Evolutionary conservation across 768 basidiomycete genomes (phyloP).

Genomic region (Termitomyces sp.): DNA sequence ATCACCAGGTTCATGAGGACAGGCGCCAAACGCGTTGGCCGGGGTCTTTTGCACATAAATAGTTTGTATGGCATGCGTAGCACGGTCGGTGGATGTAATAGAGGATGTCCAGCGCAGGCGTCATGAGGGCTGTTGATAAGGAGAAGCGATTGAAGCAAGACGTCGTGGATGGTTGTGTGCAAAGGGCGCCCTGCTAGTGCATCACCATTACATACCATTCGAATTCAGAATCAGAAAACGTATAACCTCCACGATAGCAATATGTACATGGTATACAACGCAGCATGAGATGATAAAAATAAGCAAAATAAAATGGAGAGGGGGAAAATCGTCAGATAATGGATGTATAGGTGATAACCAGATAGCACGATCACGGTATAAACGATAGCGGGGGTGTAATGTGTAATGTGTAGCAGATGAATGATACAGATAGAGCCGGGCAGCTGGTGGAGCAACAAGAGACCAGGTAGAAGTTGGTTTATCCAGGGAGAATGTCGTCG

Average conservation of each 20-base stretch:
- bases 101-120: neutral
- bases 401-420: constrained; percentile 3
- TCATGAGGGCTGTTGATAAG: neutral
- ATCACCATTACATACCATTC: neutral
- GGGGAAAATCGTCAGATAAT: neutral
- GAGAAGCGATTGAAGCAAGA: neutral
- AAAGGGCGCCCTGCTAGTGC: too few species aligned
- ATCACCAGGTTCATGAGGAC: neutral
- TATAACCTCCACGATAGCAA: neutral
- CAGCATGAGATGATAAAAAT: constrained; percentile 9
- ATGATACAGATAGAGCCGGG: constrained; percentile 7
- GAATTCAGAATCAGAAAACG: neutral
- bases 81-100: neutral
- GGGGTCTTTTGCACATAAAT: neutral
- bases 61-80: neutral
- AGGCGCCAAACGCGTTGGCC: neutral
- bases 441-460: constrained; percentile 7
- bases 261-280: constrained; percentile 3
- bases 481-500: constrained; percentile 8
- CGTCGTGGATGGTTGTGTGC: neutral
- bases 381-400: neutral
- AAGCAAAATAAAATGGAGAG: constrained; percentile 1
- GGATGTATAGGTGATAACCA: neutral
- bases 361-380: constrained; percentile 10
- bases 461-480: neutral